Conservation (phyloP, 768 basidiomycete genomes). For the Royoungia palumana region DNA sequence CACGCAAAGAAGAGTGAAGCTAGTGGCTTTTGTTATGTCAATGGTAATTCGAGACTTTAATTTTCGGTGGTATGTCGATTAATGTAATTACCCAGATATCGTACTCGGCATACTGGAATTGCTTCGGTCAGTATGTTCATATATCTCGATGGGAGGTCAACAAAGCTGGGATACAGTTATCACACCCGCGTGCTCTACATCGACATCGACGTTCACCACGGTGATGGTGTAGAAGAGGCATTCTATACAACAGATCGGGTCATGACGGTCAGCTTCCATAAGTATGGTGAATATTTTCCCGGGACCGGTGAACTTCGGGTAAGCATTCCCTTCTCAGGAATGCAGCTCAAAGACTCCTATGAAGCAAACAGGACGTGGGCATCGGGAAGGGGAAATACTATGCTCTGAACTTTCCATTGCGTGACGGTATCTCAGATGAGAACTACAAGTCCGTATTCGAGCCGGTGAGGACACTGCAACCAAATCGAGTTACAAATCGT, state of each 20-base stretch:
- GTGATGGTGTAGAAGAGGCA: slow-evolving; percentile 98
- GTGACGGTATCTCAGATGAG: slow-evolving; percentile 94
- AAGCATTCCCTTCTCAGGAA: slow-evolving; percentile 24
- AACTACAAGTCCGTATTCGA: slow-evolving; percentile 95
- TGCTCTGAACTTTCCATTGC: slow-evolving; percentile 88
- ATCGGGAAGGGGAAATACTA: slow-evolving; percentile 94
- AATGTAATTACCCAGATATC: slow-evolving; percentile 61
- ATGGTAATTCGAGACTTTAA: slow-evolving; percentile 51
- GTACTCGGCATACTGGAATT: slow-evolving; percentile 96
- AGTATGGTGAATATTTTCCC: slow-evolving; percentile 98
- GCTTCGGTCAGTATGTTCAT: slow-evolving; percentile 52
- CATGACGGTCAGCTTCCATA: slow-evolving; percentile 98
- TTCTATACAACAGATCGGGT: slow-evolving; percentile 99
- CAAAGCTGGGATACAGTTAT: slow-evolving; percentile 50
- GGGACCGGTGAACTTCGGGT: slow-evolving; percentile 97
- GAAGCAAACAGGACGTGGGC: slow-evolving; percentile 68
- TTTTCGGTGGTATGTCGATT: neutral
- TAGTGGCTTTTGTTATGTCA: slow-evolving; percentile 98
- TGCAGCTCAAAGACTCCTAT: slow-evolving; percentile 6
- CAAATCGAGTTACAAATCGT: neutral
- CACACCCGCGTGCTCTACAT: slow-evolving; percentile 95
- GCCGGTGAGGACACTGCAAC: slow-evolving; percentile 54
- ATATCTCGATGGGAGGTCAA: neutral
- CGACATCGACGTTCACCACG: slow-evolving; percentile 98
- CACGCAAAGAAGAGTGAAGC: slow-evolving; percentile 99